Evolutionary conservation across 2,329 filamentous ascomycete genomes (phyloP), one percentile per base, ranked within the genome.

Genomic region (Rachicladosporium sp.): DNA sequence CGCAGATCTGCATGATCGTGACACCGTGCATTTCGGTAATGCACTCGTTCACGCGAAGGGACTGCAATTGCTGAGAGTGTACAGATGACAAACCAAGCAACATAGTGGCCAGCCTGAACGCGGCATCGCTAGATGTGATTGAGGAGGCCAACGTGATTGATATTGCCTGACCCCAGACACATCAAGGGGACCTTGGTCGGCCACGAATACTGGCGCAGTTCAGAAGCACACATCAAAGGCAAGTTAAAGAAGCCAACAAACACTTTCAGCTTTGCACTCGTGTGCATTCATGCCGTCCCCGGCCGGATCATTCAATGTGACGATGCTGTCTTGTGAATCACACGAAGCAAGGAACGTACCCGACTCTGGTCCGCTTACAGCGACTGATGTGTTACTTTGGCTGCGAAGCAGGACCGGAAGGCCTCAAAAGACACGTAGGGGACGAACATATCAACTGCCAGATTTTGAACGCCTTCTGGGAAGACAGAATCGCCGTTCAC

Each of bases 181-280:
- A 52, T 60, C 31, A 54, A 52, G 41, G 52, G 53, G 10, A 55
- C 52, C 48, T 46, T 53, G 10, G 33, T 46, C 7, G 55, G 55
- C 8, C 57, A 58, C 34, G 48, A 54, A 10, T 54, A 56, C 35
- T 58, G 54, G 55, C 52, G 56, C 7, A 56, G 57, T 36, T 54
- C 55, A 33, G 56, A 59, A 35, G 54, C 39, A 2, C 48, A 55
- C 29, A 43, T 56, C 13, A 51, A 45, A 31, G 50, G 47, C 12
- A 41, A 53, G 13, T 42, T 60, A 10, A 52, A 50, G 38, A 59
- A 54, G 37, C 48, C 53, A 2, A 27, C 56, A 10, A 53, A 58
- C 31, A 43, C 58, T 15, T 59, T 44, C 45, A 55, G 50, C 5
- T 59, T 57, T 29, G 53, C 54, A 5, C 33, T 46, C 8, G 46